A percentile compares a stretch with the other conserved stretches of the same genome.
These are phyloP conservation scores for Anethum foeniculum DNA, from an alignment of 140 eudicot genomes.

Conservation along the genomic window DNA sequence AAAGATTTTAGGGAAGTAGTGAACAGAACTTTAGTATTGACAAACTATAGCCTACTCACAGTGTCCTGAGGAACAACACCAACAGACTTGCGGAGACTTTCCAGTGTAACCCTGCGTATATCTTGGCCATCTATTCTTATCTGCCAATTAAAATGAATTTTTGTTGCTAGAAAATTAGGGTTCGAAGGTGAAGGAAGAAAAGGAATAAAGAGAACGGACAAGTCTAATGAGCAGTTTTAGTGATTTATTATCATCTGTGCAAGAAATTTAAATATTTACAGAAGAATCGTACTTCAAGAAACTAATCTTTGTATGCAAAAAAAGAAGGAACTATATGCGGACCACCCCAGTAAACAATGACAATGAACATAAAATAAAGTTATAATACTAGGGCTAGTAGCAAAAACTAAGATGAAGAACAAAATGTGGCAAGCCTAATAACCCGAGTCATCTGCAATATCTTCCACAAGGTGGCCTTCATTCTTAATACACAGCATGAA, in stretches of 20 bases:
- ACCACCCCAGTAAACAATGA: not conserved
- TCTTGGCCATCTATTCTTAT: conserved; percentile 74
- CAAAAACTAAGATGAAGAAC: not conserved
- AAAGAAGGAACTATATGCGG: not conserved
- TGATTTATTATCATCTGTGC: not conserved
- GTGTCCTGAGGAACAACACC: conserved; percentile 99
- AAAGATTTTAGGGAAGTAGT: not conserved
- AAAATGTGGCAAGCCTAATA: not conserved
- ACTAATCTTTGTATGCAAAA: not conserved
- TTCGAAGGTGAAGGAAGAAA: not conserved
- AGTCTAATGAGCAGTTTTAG: not conserved
- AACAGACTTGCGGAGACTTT: conserved; percentile 70
- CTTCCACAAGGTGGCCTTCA: not conserved
- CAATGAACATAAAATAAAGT: not conserved
- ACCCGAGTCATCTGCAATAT: not conserved
- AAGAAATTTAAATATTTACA: not conserved
- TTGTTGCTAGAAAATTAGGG: not conserved
- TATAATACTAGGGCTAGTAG: not conserved
- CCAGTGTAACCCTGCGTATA: conserved; percentile 60
- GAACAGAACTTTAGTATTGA: not conserved
- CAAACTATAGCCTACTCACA: conserved; percentile 30
- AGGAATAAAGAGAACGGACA: not conserved
- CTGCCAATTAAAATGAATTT: not conserved
- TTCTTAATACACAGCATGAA: not conserved
- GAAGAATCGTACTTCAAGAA: not conserved